Evolutionary conservation across 1,284 basidiomycete genomes (phyloP).

Genomic region (Fomitopsis betulina): DNA sequence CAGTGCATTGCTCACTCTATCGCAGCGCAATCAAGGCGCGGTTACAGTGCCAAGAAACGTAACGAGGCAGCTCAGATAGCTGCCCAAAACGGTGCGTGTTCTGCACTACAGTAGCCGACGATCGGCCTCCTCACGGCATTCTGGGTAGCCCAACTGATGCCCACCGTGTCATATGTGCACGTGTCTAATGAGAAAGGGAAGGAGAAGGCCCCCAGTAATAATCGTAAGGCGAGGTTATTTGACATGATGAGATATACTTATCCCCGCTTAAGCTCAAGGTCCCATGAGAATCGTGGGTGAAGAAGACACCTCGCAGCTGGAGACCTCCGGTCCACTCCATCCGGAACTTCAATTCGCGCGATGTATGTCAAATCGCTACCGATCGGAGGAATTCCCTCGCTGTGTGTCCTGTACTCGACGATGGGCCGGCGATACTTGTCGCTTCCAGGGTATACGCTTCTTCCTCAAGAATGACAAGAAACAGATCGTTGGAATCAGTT

Average conservation of each 20-base stretch:
- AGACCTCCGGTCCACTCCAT: conserved; percentile 27
- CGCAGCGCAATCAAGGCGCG: conserved; percentile 51
- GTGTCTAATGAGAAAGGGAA: conserved; percentile 37
- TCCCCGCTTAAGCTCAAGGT: conserved; percentile 11
- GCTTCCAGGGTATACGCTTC: conserved; percentile 73
- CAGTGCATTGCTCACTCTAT: conserved; percentile 9
- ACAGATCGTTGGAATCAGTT: conserved; percentile 60
- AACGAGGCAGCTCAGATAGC: conserved; percentile 54
- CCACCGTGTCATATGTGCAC: conserved; percentile 40
- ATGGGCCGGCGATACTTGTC: conserved; percentile 79
- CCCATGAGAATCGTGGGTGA: conserved; percentile 21
- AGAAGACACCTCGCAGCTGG: conserved; percentile 19
- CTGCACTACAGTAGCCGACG: not conserved
- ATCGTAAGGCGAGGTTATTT: conserved; percentile 29
- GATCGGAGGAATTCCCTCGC: conserved; percentile 62
- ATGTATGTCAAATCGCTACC: conserved; percentile 77
- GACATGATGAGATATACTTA: conserved; percentile 1
- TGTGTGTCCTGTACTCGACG: conserved; percentile 78
- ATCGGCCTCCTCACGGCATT: conserved; percentile 14
- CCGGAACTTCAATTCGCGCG: conserved; percentile 69
- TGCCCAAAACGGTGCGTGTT: conserved; percentile 38
- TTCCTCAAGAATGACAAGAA: conserved; percentile 58
- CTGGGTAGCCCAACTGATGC: conserved; percentile 41
- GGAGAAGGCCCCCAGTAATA: conserved; percentile 31
- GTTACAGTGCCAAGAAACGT: conserved; percentile 64